phyloP scores from a whole-genome alignment of 2,329 filamentous ascomycete genomes.

The Lecanicillium sp. region DNA sequence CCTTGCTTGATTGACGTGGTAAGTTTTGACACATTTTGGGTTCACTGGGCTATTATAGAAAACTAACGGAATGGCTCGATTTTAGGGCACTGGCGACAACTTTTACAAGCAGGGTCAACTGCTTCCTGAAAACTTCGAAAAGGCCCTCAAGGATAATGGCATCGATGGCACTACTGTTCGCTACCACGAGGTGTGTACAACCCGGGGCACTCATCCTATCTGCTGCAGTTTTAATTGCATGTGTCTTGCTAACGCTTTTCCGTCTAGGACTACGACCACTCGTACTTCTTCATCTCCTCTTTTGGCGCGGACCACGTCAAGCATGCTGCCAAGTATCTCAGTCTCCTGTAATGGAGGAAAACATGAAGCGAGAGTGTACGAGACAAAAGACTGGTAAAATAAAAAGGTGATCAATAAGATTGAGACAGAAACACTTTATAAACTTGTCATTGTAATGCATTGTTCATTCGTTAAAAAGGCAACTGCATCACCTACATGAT shows the following conservation, averaged over 20 bases:
- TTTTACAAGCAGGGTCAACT: conserved; percentile 95
- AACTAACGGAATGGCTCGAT: neutral
- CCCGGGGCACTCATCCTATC: too few species aligned
- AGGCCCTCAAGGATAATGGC: conserved; percentile 68
- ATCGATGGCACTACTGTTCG: conserved; percentile 66
- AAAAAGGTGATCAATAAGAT: too few species aligned
- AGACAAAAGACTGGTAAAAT: too few species aligned
- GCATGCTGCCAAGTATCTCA: conserved; percentile 80
- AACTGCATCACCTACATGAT: too few species aligned
- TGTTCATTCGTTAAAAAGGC: too few species aligned
- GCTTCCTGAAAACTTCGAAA: conserved; percentile 84
- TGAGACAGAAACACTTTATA: too few species aligned
- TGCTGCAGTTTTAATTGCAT: too few species aligned
- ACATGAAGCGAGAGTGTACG: neutral
- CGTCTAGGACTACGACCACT: conserved; percentile 79
- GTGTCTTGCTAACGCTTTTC: conserved; percentile 3
- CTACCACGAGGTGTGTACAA: conserved; percentile 68
- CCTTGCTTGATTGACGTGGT: conserved; percentile 84
- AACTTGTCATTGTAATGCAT: too few species aligned
- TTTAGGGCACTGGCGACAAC: conserved; percentile 79
- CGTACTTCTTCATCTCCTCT: conserved; percentile 90
- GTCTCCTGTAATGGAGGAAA: conserved; percentile 15
- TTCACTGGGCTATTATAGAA: too few species aligned
- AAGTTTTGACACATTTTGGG: conserved; percentile 26
- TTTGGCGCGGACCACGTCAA: conserved; percentile 88